Percentiles rank a stretch among this genome's conserved stretches.
phyloP scores from a whole-genome alignment of 83 land plant genomes.

The Isoetes engelmannii region DNA sequence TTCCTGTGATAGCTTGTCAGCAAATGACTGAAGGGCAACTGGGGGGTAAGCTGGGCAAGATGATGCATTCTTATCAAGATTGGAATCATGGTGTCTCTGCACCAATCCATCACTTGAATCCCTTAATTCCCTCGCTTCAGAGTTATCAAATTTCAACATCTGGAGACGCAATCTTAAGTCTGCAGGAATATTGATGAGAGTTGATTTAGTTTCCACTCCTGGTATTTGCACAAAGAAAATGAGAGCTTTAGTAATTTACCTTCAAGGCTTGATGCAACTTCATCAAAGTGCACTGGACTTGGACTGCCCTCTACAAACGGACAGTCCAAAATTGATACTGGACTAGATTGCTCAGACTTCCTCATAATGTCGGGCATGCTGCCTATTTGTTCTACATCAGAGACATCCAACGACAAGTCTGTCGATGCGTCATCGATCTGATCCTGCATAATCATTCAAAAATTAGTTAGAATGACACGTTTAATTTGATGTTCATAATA shows the following conservation, averaged over 20 bases:
- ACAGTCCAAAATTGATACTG: slow-evolving; percentile 1
- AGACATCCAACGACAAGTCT: too few species aligned
- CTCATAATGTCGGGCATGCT: background rate
- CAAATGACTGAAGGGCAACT: too few species aligned
- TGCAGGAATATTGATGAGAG: background rate
- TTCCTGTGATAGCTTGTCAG: too few species aligned
- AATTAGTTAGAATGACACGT: too few species aligned
- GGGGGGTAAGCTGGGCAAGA: too few species aligned
- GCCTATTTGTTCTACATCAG: background rate
- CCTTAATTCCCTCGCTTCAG: background rate
- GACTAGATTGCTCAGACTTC: slow-evolving; percentile 6
- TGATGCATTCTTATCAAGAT: too few species aligned
- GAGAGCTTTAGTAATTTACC: background rate
- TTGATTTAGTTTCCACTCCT: background rate
- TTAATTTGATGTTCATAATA: too few species aligned
- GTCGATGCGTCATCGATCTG: too few species aligned
- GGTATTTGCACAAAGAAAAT: background rate
- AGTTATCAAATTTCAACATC: background rate
- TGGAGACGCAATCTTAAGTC: slow-evolving; percentile 1
- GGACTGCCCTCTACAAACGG: slow-evolving; percentile 4
- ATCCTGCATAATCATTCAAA: too few species aligned
- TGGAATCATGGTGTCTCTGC: background rate
- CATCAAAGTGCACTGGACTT: slow-evolving; percentile 6
- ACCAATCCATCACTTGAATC: background rate
- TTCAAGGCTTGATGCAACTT: background rate